phyloP scores from a whole-genome alignment of 768 basidiomycete genomes.

The Boletales sp. region DNA sequence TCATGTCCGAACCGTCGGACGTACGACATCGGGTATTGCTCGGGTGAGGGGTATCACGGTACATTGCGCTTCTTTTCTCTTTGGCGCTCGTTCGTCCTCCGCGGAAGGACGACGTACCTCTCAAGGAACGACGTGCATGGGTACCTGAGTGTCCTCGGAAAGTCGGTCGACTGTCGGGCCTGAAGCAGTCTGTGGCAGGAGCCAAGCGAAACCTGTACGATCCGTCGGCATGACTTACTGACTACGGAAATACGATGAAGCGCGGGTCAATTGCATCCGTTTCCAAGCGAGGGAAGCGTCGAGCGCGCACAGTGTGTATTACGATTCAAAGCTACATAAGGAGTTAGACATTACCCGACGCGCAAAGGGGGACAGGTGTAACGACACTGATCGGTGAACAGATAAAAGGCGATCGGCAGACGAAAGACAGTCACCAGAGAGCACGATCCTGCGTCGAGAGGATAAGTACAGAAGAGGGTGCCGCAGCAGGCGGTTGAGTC shows the following conservation, averaged over 20 bases:
- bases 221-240: not conserved
- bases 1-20: not conserved
- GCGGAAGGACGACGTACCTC: not conserved
- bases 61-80: not conserved
- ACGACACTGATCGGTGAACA: too few species aligned
- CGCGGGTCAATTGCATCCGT: not conserved
- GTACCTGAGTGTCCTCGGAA: not conserved
- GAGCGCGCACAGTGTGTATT: too few species aligned
- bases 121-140: not conserved
- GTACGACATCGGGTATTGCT: not conserved
- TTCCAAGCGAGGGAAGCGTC: not conserved
- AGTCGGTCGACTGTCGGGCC: not conserved
- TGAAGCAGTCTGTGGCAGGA: not conserved
- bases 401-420: too few species aligned
- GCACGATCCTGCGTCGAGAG: not conserved
- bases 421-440: not conserved
- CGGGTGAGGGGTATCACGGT: not conserved
- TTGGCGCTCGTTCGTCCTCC: not conserved
- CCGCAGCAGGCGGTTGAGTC: slow-evolving; percentile 1
- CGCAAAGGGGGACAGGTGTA: not conserved
- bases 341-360: not conserved
- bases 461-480: not conserved
- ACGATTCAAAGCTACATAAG: too few species aligned
- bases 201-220: not conserved
- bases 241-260: not conserved